phyloP scores from a whole-genome alignment of 164 flowering plant genomes.

The Kingdonia uniflora region DNA sequence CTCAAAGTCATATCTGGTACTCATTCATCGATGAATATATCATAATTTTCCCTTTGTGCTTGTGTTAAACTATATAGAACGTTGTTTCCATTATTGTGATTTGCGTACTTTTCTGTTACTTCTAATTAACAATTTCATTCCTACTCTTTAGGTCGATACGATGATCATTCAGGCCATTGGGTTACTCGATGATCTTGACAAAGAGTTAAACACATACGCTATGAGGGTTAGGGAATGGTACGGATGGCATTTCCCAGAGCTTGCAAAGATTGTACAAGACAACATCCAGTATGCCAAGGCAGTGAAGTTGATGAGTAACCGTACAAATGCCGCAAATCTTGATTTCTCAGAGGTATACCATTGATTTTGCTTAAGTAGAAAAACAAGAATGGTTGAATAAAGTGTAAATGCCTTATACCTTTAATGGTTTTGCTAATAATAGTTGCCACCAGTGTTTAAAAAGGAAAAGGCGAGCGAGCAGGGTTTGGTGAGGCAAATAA shows the following conservation, averaged over 20 bases:
- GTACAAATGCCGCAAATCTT: conserved; percentile 78
- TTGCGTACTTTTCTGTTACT: too few relatives aligned
- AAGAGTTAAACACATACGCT: conserved; percentile 91
- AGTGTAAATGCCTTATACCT: not conserved
- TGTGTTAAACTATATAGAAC: too few relatives aligned
- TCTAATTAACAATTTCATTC: too few relatives aligned
- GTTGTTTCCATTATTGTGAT: too few relatives aligned
- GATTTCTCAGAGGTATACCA: conserved; percentile 79
- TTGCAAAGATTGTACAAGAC: conserved; percentile 82
- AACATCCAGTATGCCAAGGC: conserved; percentile 79
- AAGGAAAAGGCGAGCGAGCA: too few relatives aligned
- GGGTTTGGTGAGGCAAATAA: too few relatives aligned
- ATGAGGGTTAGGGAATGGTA: conserved; percentile 99
- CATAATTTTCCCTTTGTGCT: too few relatives aligned
- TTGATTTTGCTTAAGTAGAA: not conserved
- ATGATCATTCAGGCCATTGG: conserved; percentile 98
- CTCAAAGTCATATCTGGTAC: too few relatives aligned
- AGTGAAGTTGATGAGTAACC: conserved; percentile 86
- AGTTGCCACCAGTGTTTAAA: too few relatives aligned
- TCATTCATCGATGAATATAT: too few relatives aligned
- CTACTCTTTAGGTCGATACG: conserved; percentile 98
- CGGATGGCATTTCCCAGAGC: conserved; percentile 99
- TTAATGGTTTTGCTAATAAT: too few relatives aligned
- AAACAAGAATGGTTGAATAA: too few relatives aligned
- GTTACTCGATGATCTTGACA: conserved; percentile 94